A percentile compares a stretch with the other conserved stretches of the same genome.
These are phyloP conservation scores for Apiotrichum gracile DNA, from an alignment of 1,284 basidiomycete genomes.

Conservation along the genomic window DNA sequence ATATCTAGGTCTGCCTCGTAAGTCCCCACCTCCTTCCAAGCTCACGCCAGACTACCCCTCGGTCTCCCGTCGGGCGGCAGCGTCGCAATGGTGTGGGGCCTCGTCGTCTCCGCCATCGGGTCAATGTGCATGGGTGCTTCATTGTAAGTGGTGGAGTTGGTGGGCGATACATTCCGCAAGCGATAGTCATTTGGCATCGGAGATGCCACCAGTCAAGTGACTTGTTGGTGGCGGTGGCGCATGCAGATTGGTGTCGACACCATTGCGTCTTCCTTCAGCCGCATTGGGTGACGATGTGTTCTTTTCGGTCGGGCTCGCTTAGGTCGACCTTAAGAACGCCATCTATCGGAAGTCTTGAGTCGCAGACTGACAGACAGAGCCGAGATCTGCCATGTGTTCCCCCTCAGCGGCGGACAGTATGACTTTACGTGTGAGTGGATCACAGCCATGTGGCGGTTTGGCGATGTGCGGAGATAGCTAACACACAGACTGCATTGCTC, in stretches of 20 bases:
- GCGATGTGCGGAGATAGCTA: constrained; percentile 30
- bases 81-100: constrained; percentile 37
- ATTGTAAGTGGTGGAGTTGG: constrained; percentile 13
- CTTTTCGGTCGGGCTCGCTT: not conserved
- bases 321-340: not conserved
- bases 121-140: constrained; percentile 25
- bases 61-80: constrained; percentile 35
- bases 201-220: no score
- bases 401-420: constrained; percentile 36
- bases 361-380: not conserved
- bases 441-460: constrained; percentile 29
- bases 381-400: constrained; percentile 16
- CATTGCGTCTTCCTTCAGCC: no score
- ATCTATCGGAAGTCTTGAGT: no score
- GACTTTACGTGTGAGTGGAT: constrained; percentile 26
- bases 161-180: not conserved
- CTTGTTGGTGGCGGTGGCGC: no score
- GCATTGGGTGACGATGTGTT: no score
- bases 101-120: constrained; percentile 29
- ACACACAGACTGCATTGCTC: constrained; percentile 5
- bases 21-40: not conserved
- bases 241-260: no score
- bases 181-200: no score
- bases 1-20: not conserved
- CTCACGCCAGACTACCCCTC: constrained; percentile 12